Evolutionary conservation across 2,329 filamentous ascomycete species (phyloP).

Genomic region (Monilinia aucupariae): DNA sequence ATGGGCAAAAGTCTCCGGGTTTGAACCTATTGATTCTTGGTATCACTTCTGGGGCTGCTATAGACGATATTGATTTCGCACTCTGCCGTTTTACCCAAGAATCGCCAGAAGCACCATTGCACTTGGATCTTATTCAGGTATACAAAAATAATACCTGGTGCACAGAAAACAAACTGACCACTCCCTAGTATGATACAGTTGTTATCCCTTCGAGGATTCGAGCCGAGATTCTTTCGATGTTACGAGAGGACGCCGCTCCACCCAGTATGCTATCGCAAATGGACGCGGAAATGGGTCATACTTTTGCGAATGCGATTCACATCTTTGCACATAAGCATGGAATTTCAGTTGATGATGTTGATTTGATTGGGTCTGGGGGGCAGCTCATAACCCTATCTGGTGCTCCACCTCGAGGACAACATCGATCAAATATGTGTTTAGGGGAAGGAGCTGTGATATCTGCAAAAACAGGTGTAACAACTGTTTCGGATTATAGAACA

Average conservation of each 20-base stretch:
- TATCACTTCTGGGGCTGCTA: constrained; percentile 33
- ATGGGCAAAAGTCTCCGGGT: constrained; percentile 24
- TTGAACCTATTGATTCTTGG: constrained; percentile 33
- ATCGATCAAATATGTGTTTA: constrained; percentile 34
- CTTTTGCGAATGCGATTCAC: constrained; percentile 34
- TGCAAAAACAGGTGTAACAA: constrained; percentile 35
- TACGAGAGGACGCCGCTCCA: constrained; percentile 34
- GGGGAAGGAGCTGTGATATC: constrained; percentile 35
- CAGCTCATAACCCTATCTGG: constrained; percentile 33
- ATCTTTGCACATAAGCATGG: constrained; percentile 33
- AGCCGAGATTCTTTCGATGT: constrained; percentile 33
- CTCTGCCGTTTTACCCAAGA: constrained; percentile 35
- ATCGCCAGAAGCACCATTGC: constrained; percentile 30
- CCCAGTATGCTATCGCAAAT: constrained; percentile 35
- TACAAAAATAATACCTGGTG: neutral
- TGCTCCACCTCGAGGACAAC: constrained; percentile 31
- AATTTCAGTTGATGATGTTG: constrained; percentile 33
- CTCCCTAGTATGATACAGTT: constrained; percentile 34
- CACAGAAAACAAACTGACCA: constrained; percentile 2
- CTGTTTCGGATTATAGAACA: constrained; percentile 35
- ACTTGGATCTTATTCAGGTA: constrained; percentile 34
- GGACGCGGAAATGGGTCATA: constrained; percentile 35
- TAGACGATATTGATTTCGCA: constrained; percentile 35
- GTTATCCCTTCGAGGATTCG: constrained; percentile 35
- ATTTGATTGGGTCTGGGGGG: constrained; percentile 34